Evolutionary conservation across 495 filamentous ascomycete genomes (phyloP), one percentile per base, ranked within the genome.

Genomic region (Xylaria cubensis): DNA sequence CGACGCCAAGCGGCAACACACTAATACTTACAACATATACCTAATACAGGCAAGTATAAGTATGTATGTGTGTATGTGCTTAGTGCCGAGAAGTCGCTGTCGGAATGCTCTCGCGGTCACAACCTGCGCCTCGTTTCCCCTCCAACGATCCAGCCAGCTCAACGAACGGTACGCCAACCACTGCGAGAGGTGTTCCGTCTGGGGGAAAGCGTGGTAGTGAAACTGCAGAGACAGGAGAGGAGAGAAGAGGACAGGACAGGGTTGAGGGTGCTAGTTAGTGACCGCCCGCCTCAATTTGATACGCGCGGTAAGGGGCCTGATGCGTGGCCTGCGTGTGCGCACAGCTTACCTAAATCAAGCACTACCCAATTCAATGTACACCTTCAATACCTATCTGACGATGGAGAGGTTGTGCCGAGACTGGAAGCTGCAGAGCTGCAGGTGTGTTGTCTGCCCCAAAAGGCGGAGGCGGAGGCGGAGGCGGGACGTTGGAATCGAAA

Each of bases 161-260:
- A 53, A 41, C 17, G 19, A 55, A 65, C 41, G 50, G 64, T 70
- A 46, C 26, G 67, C 42, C 41, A 29, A 69, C 41, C 24, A 39
- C 53, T 69, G 67, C 50, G 26, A 59, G 53, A 51, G 36, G 67
- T 41, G 42, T 69, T 69, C 53, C 67, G 39, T 41, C 36, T 21
- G 61, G 36, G 67, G 67, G 32, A 21, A 46, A 69, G 51, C 39
- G 39, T 34, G 51, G 17, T 9, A 51, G 29, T 29, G 50, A 48
- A 36, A 53, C 63, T 34, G 63, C 63, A 46, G 63, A 65, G 41
- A 26, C 29, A 34, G 42, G 42, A 24, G 63, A 65, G 42, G 32
- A 46, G 26, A 29, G 42, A 26, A 24, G 63, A 65, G 42, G 32
- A 46, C 19, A 29, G 17, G 67, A 39, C 21, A 61, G 48, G 64